These are phyloP conservation scores for Zygosaccharomyces gambellarensis DNA, from an alignment of 805 yeast genomes.

Conservation along the genomic window DNA sequence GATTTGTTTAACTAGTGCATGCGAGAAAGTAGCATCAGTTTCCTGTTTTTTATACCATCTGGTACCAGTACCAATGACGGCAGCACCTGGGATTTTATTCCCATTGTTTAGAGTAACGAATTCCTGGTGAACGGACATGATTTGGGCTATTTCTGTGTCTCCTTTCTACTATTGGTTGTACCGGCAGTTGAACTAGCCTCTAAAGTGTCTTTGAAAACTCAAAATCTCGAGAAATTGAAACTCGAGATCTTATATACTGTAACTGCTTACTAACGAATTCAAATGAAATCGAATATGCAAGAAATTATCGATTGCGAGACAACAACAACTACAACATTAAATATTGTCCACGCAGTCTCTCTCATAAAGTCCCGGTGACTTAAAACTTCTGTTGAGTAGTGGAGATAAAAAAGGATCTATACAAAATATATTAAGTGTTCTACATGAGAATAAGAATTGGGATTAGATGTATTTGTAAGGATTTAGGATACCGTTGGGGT, in stretches of 20 bases:
- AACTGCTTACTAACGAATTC: too few relatives aligned
- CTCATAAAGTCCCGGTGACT: neutral
- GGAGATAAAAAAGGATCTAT: neutral
- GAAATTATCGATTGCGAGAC: neutral
- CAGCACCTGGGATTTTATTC: slow-evolving; percentile 43
- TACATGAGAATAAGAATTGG: slow-evolving; percentile 58
- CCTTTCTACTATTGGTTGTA: neutral
- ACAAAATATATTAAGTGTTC: slow-evolving; percentile 37
- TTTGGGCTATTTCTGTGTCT: neutral
- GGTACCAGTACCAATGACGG: slow-evolving; percentile 56
- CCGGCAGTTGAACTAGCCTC: too few relatives aligned
- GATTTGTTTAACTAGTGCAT: slow-evolving; percentile 33
- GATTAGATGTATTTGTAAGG: slow-evolving; percentile 83
- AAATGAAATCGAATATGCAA: neutral
- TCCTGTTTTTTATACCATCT: slow-evolving; percentile 44
- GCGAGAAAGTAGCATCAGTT: slow-evolving; percentile 25
- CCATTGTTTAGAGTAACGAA: slow-evolving; percentile 36
- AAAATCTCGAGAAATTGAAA: too few relatives aligned
- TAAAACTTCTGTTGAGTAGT: neutral
- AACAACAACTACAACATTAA: neutral
- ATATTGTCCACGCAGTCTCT: neutral
- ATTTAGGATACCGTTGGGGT: slow-evolving; percentile 87
- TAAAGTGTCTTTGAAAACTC: too few relatives aligned
- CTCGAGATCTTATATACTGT: too few relatives aligned
- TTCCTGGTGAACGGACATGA: slow-evolving; percentile 23